phyloP scores from a whole-genome alignment of 164 flowering plant genomes.

The Stephania cephalantha region DNA sequence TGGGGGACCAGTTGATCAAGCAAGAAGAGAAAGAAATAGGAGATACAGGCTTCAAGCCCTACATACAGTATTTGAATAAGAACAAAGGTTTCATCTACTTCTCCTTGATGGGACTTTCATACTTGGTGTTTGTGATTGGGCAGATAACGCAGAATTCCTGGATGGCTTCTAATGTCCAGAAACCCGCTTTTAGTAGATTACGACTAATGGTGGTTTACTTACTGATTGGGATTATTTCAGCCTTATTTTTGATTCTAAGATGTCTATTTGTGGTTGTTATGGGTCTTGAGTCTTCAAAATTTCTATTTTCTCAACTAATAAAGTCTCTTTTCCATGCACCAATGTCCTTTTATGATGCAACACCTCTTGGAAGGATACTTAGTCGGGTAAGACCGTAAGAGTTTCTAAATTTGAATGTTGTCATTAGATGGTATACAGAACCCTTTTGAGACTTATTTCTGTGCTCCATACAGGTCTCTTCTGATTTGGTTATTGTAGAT shows the following conservation, averaged over 20 bases:
- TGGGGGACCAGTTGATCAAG: constrained; percentile 57
- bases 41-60: constrained; percentile 71
- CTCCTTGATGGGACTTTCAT: constrained; percentile 27
- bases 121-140: constrained; percentile 35
- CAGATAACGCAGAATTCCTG: constrained; percentile 54
- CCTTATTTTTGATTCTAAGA: constrained; percentile 27
- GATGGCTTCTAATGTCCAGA: constrained; percentile 65
- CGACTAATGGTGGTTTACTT: constrained; percentile 43
- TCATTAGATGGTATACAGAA: not conserved
- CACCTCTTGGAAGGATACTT: constrained; percentile 46
- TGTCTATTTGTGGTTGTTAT: constrained; percentile 25
- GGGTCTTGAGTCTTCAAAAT: constrained; percentile 38
- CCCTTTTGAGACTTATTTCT: not conserved
- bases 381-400: constrained; percentile 48
- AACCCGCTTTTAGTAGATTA: constrained; percentile 32
- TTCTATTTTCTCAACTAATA: constrained; percentile 36
- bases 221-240: constrained; percentile 30
- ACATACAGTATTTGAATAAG: constrained; percentile 54
- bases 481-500: constrained; percentile 66
- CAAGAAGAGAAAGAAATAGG: constrained; percentile 56
- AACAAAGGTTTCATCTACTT: constrained; percentile 53
- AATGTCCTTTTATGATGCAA: constrained; percentile 49
- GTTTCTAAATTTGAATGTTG: not conserved
- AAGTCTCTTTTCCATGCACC: constrained; percentile 50
- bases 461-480: constrained; percentile 40